Conservation (phyloP, 345 rosid genomes). For the Salix purpurea region DNA sequence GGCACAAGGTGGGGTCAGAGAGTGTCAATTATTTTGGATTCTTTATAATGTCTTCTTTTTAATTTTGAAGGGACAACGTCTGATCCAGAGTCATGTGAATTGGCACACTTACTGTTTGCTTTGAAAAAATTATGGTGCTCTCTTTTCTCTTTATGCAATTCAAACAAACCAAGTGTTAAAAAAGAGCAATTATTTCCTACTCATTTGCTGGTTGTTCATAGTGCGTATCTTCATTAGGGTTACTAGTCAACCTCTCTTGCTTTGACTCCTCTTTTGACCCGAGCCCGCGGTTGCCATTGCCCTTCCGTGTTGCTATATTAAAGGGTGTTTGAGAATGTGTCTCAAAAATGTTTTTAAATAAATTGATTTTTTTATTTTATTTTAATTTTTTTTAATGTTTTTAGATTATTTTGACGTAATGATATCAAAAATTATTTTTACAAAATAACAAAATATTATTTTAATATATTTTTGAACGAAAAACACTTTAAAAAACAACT, state of each 20-base stretch:
- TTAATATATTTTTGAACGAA: no score
- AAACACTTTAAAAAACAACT: no score
- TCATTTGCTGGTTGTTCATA: slow-evolving; percentile 34
- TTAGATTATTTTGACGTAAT: no score
- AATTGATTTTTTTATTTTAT: no score
- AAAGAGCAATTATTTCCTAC: slow-evolving; percentile 41
- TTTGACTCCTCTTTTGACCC: slow-evolving; percentile 29
- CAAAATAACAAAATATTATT: no score
- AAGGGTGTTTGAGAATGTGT: no score
- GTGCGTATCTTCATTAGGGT: slow-evolving; percentile 24
- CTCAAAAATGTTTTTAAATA: no score
- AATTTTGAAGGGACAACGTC: slow-evolving; percentile 17
- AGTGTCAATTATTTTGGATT: slow-evolving; percentile 34
- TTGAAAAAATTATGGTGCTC: not conserved
- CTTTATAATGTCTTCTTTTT: slow-evolving; percentile 22
- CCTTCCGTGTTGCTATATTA: not conserved
- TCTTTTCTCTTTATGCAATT: slow-evolving; percentile 5
- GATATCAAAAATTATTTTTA: no score
- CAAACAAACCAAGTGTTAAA: slow-evolving; percentile 15
- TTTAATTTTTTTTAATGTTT: no score
- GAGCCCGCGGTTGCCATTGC: not conserved
- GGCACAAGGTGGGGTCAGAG: slow-evolving; percentile 23
- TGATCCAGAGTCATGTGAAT: slow-evolving; percentile 17
- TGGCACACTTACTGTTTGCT: slow-evolving; percentile 9
- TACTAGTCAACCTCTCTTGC: slow-evolving; percentile 29